These are phyloP conservation scores for Sarocladium kiliense DNA, from an alignment of 2,329 filamentous ascomycete species.

Conservation along the genomic window DNA sequence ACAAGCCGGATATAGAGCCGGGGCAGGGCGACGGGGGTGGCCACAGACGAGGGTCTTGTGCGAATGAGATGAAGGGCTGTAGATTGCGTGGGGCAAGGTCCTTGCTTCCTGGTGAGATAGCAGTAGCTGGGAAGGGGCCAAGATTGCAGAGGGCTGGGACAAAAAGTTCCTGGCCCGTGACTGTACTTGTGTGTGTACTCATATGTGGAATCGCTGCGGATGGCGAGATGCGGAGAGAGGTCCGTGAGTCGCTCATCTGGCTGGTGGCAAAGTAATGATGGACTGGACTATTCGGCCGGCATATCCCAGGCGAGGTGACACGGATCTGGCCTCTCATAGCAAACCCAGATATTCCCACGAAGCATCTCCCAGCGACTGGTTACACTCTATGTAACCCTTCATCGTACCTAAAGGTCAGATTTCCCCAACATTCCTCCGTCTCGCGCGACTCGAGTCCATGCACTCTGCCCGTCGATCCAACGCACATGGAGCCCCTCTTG, in stretches of 20 bases:
- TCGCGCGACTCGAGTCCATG: too few relatives aligned
- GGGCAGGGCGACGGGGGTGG: not conserved
- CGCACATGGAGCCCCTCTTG: too few relatives aligned
- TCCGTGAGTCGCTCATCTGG: too few relatives aligned
- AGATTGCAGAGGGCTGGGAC: not conserved
- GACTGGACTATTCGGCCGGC: too few relatives aligned
- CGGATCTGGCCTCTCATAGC: too few relatives aligned
- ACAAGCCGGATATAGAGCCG: slow-evolving; percentile 2
- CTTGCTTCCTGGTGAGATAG: not conserved
- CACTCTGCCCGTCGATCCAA: too few relatives aligned
- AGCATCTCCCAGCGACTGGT: not conserved
- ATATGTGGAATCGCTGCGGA: too few relatives aligned
- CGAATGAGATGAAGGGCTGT: not conserved
- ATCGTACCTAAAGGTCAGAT: not conserved
- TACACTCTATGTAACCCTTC: not conserved
- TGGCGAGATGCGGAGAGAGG: too few relatives aligned
- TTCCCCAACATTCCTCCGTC: not conserved
- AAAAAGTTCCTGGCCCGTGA: slow-evolving; percentile 4
- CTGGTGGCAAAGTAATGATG: too few relatives aligned
- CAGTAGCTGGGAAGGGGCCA: not conserved
- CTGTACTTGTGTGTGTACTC: too few relatives aligned
- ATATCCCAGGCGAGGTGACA: too few relatives aligned
- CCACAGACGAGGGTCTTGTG: not conserved
- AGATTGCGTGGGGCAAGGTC: slow-evolving; percentile 4
- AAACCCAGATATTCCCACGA: too few relatives aligned